phyloP scores from a whole-genome alignment of 257 asterid genomes.

The Nicotiana noctiflora region DNA sequence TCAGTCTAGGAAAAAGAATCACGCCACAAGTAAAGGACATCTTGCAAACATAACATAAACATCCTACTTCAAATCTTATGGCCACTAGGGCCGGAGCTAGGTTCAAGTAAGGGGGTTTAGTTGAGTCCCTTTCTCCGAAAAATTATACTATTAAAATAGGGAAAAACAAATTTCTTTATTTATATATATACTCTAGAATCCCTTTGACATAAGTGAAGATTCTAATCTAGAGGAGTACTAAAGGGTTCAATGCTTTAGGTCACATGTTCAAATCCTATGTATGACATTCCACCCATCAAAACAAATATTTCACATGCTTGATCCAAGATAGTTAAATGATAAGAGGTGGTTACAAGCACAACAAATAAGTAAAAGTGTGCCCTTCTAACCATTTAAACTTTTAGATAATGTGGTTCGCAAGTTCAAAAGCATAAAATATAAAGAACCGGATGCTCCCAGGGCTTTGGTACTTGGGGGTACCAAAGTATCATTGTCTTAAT shows the following conservation, averaged over 20 bases:
- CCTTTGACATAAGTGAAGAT: background rate
- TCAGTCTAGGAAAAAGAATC: background rate
- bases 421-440: background rate
- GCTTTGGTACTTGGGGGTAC: background rate
- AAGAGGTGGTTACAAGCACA: background rate
- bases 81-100: background rate
- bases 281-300: background rate
- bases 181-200: background rate
- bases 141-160: background rate
- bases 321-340: background rate
- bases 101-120: too few relatives aligned
- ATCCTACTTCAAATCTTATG: background rate
- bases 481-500: background rate
- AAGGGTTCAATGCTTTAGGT: background rate
- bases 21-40: background rate
- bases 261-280: background rate
- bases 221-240: background rate
- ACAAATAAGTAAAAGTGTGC: background rate
- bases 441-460: background rate
- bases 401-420: background rate
- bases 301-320: constrained; percentile 1
- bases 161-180: background rate
- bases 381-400: background rate
- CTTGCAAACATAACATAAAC: background rate
- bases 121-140: too few relatives aligned